Base-by-base conservation (phyloP, 2,329 filamentous ascomycete species). In the Chalaropsis thielavioides region DNA sequence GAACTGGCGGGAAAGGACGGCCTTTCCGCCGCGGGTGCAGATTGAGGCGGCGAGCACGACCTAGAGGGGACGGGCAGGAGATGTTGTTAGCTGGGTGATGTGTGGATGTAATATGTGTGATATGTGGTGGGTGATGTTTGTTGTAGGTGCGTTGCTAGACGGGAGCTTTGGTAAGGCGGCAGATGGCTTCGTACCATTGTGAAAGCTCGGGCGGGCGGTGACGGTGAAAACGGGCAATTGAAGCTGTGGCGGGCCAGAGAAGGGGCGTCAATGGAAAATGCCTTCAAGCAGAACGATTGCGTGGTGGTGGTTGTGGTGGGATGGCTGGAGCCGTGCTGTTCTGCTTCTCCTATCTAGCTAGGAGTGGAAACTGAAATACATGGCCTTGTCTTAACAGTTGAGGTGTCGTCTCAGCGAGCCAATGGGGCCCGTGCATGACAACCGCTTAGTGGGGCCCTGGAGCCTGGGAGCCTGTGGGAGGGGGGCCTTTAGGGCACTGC, bases 31-130 rank as follows among this genome's bases (percentile, higher is more conserved):
- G 71, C 94, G 87, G 75, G 95, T 99, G 79, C 92, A 97, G 81
- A 99, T 96, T 73, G 94, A 97, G 73, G 94, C 94, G 77, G 92
- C 94, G 76, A 99, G 90, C 76, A 99, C 90, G 76, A 99, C 94
- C 94, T 96, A 71, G 35, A 38, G 35, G 35, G 6, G 68, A 66
- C 24, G 54, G 38, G 56, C 11, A 41, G 43, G 43, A 41, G 27
- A 60, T 17, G 41, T 17, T 15, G 46, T 44, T 41, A 58, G 61
- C 15, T 61, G 10, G 11, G 4, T 7, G 56, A 2, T 41, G 5
- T 38, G 35, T 38, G 35, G 10, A 5, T 38, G 35, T 1, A n/a
- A n/a, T n/a, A n/a, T n/a, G n/a, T n/a, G n/a, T n/a, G n/a, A n/a
- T n/a, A n/a, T n/a, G n/a, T 38, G 35, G 35, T 38, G 35, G 3